Conservation (phyloP, 495 filamentous ascomycete species). For the Cenococcum geophilum region DNA sequence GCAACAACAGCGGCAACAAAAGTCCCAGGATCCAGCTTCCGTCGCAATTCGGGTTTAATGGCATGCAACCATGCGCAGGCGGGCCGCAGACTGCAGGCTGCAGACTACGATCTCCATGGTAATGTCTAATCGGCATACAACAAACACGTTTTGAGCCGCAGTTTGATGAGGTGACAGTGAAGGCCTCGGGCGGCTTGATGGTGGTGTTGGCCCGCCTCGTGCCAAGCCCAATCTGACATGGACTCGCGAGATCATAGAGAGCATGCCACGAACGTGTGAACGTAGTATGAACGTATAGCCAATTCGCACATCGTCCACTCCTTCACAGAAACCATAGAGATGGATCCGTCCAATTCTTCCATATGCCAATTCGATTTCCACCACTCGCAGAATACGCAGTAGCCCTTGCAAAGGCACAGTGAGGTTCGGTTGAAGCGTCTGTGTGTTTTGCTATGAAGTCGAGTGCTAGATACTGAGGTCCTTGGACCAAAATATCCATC, state of each 20-base stretch:
- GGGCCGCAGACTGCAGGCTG: neutral
- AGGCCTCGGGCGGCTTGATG: no score
- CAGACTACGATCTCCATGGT: no score
- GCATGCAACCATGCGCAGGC: neutral
- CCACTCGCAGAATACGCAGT: conserved; percentile 14
- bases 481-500: conserved; percentile 8
- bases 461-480: conserved; percentile 23
- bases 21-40: neutral
- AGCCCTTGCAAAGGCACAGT: conserved; percentile 29
- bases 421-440: conserved; percentile 32
- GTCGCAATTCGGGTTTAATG: neutral
- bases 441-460: conserved; percentile 32
- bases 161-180: no score
- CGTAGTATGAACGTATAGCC: no score
- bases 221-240: no score
- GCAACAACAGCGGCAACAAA: neutral
- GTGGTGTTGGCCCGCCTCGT: no score
- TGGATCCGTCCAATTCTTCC: neutral
- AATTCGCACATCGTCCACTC: no score
- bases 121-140: no score
- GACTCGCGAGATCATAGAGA: no score
- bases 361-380: neutral
- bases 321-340: no score
- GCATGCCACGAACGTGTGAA: no score
- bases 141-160: no score